Evolutionary conservation across 2,329 filamentous ascomycete species (phyloP).

Genomic region (Volutella citrinella): DNA sequence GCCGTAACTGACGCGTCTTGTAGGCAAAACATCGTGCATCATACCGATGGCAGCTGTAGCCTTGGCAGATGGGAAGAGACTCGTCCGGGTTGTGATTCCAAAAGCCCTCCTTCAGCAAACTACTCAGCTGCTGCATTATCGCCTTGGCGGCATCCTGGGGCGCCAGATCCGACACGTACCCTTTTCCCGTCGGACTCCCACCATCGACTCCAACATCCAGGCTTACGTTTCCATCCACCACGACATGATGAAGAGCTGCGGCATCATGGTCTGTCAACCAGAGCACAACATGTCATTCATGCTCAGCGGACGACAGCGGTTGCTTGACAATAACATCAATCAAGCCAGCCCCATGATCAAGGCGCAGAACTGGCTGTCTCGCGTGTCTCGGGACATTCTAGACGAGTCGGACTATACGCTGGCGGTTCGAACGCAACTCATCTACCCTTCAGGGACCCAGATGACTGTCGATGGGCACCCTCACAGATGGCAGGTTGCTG

Average conservation of each 20-base stretch:
- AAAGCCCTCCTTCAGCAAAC: constrained; percentile 57
- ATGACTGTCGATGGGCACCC: constrained; percentile 52
- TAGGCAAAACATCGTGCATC: constrained; percentile 57
- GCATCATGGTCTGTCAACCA: constrained; percentile 58
- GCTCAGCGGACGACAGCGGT: constrained; percentile 56
- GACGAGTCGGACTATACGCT: constrained; percentile 63
- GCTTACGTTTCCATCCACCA: constrained; percentile 30
- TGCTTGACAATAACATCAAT: constrained; percentile 45
- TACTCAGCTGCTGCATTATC: constrained; percentile 51
- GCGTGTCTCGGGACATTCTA: constrained; percentile 55
- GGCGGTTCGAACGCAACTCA: constrained; percentile 53
- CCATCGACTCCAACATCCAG: constrained; percentile 31
- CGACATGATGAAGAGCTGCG: constrained; percentile 39
- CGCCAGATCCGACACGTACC: constrained; percentile 54
- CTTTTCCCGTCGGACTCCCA: constrained; percentile 48
- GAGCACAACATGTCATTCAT: constrained; percentile 65
- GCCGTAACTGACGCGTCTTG: no score
- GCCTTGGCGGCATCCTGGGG: constrained; percentile 52
- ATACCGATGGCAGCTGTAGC: constrained; percentile 48
- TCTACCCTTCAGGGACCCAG: constrained; percentile 54
- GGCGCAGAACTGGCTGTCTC: constrained; percentile 49
- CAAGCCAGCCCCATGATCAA: constrained; percentile 49
- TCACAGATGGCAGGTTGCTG: constrained; percentile 46
- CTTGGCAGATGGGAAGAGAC: constrained; percentile 42
- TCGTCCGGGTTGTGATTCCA: constrained; percentile 56